Evolutionary conservation across 306 rosid genomes (phyloP).

Genomic region (Trifolium repens): DNA sequence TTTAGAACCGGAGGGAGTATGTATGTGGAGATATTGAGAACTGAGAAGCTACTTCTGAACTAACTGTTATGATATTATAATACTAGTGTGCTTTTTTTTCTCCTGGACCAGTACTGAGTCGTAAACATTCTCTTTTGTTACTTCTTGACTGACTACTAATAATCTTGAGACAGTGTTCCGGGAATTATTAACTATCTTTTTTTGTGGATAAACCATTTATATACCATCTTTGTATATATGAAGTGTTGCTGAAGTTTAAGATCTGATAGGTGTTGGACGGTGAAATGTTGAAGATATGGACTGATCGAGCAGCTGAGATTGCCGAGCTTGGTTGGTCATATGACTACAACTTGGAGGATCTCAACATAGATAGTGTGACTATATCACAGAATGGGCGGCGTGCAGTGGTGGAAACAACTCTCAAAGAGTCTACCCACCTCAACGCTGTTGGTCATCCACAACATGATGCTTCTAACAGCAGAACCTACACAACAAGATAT

Average conservation of each 20-base stretch:
- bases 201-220: background rate
- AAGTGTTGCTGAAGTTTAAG: conserved; percentile 39
- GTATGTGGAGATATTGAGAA: conserved; percentile 4
- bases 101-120: background rate
- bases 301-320: conserved; percentile 85
- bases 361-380: conserved; percentile 84
- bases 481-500: conserved; percentile 86
- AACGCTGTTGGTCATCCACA: conserved; percentile 73
- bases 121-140: background rate
- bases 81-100: background rate
- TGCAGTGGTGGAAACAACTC: conserved; percentile 93
- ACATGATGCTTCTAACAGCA: conserved; percentile 67
- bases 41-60: conserved; percentile 20
- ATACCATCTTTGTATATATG: conserved; percentile 17
- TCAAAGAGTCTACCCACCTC: conserved; percentile 70
- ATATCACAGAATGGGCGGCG: conserved; percentile 76
- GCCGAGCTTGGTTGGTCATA: conserved; percentile 89
- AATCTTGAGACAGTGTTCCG: conserved; percentile 5
- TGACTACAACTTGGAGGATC: conserved; percentile 67
- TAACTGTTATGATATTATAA: conserved; percentile 21
- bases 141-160: conserved; percentile 7
- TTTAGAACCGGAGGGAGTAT: background rate
- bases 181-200: conserved; percentile 22
- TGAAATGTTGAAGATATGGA: conserved; percentile 95
- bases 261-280: conserved; percentile 81